Percentiles rank a stretch among this genome's conserved stretches.
phyloP scores from a whole-genome alignment of 1,284 basidiomycete genomes.

The Schizophyllum amplum region DNA sequence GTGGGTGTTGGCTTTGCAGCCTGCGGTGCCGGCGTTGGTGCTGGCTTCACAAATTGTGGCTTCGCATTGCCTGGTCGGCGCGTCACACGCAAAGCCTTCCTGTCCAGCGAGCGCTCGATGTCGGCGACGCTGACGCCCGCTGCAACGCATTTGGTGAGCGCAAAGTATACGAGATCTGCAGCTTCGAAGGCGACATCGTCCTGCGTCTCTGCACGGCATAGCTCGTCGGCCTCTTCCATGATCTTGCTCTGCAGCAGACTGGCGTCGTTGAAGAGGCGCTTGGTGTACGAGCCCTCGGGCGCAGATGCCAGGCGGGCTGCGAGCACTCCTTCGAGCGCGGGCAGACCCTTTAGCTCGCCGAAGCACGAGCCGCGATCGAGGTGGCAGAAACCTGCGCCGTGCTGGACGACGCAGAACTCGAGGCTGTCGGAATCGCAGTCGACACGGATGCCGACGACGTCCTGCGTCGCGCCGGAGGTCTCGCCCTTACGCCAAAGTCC shows the following conservation, averaged over 20 bases:
- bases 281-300: constrained; percentile 90
- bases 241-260: constrained; percentile 87
- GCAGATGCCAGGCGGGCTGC: constrained; percentile 67
- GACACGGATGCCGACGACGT: constrained; percentile 73
- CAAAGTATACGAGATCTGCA: constrained; percentile 94
- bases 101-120: constrained; percentile 80
- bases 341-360: constrained; percentile 67
- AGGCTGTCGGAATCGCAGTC: constrained; percentile 95
- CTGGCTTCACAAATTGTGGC: constrained; percentile 27
- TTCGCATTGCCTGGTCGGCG: constrained; percentile 93
- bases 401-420: constrained; percentile 89
- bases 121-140: constrained; percentile 82
- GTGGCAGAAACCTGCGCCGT: constrained; percentile 93
- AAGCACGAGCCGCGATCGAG: constrained; percentile 85
- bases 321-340: constrained; percentile 80
- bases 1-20: constrained; percentile 19
- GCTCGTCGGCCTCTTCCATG: constrained; percentile 96
- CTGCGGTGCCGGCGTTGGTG: constrained; percentile 19
- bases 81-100: constrained; percentile 83
- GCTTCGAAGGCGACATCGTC: constrained; percentile 95
- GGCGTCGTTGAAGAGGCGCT: constrained; percentile 79
- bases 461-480: constrained; percentile 91
- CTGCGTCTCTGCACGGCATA: constrained; percentile 77
- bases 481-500: constrained; percentile 98
- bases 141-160: constrained; percentile 80